Conservation (phyloP, 768 basidiomycete species). For the Calvatia gigantea region DNA sequence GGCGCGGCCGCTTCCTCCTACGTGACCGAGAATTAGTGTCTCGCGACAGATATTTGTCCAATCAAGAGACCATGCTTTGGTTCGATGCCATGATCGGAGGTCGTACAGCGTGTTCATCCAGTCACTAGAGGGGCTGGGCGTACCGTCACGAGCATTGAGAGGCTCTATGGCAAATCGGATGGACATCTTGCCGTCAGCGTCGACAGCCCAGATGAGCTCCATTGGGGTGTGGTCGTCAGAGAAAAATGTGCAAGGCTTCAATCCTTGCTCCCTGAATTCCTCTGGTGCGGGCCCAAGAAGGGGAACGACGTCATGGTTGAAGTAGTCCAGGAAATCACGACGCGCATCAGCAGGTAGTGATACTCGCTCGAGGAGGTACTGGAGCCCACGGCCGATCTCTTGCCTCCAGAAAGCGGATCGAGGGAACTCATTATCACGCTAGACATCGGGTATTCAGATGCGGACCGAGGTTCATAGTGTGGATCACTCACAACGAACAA, state of each 20-base stretch:
- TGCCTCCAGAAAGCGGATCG: constrained; percentile 9
- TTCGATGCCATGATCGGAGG: constrained; percentile 10
- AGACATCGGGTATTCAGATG: neutral
- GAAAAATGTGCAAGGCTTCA: constrained; percentile 14
- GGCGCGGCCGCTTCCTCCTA: neutral
- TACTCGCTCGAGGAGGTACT: constrained; percentile 10
- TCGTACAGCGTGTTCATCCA: constrained; percentile 6
- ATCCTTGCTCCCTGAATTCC: constrained; percentile 2
- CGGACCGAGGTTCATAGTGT: neutral
- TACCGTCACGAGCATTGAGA: constrained; percentile 10
- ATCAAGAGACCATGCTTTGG: constrained; percentile 13
- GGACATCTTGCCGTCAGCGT: constrained; percentile 14
- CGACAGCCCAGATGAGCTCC: constrained; percentile 17
- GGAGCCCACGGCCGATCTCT: constrained; percentile 9
- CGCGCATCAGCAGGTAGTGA: neutral
- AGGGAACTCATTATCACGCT: neutral
- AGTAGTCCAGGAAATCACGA: constrained; percentile 10
- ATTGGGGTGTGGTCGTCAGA: constrained; percentile 17
- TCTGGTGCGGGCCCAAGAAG: constrained; percentile 14
- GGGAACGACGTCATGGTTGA: constrained; percentile 10
- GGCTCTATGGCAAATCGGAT: constrained; percentile 18
- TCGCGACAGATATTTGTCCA: constrained; percentile 17
- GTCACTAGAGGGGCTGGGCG: constrained; percentile 5
- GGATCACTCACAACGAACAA: neutral
- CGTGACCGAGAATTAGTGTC: constrained; percentile 11